These are phyloP conservation scores for Penicillium flavigenum DNA, from an alignment of 495 filamentous ascomycete species.

Conservation along the genomic window DNA sequence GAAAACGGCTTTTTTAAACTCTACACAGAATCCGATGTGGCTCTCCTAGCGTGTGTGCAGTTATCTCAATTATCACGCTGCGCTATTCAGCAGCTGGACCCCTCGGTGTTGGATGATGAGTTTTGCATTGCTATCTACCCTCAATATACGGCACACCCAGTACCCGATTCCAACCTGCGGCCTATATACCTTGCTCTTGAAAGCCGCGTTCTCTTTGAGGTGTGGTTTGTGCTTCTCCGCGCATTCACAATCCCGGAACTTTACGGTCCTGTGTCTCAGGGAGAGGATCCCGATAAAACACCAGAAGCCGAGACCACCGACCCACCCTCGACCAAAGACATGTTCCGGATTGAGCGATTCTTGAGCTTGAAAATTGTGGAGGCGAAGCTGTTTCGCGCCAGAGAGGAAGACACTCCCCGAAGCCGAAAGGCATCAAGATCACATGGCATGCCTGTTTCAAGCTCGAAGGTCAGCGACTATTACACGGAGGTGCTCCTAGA, in stretches of 20 bases:
- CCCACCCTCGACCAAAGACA: conserved; percentile 41
- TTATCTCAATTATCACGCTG: conserved; percentile 86
- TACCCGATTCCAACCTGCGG: conserved; percentile 46
- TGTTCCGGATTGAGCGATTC: conserved; percentile 67
- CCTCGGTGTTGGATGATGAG: conserved; percentile 90
- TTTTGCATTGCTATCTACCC: conserved; percentile 92
- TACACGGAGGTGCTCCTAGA: conserved; percentile 92
- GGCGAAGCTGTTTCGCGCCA: conserved; percentile 50
- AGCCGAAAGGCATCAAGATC: conserved; percentile 45
- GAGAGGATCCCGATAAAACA: conserved; percentile 26
- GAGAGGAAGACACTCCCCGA: conserved; percentile 33
- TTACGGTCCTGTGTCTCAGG: conserved; percentile 59
- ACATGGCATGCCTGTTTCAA: conserved; percentile 31
- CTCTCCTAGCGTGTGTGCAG: conserved; percentile 76
- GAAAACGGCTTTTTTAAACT: conserved; percentile 96
- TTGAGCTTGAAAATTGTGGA: conserved; percentile 60
- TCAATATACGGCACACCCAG: conserved; percentile 69
- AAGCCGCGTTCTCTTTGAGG: conserved; percentile 85
- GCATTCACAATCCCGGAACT: conserved; percentile 94
- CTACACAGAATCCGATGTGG: conserved; percentile 76
- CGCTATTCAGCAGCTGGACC: conserved; percentile 84
- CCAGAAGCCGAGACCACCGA: conserved; percentile 24
- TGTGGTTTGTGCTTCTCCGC: conserved; percentile 91
- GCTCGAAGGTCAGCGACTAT: conserved; percentile 52
- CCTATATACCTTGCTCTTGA: conserved; percentile 80